Percentiles rank a stretch among this genome's conserved stretches.
phyloP scores from a whole-genome alignment of 2,329 filamentous ascomycete species.

The Dactylellina haptotyla region DNA sequence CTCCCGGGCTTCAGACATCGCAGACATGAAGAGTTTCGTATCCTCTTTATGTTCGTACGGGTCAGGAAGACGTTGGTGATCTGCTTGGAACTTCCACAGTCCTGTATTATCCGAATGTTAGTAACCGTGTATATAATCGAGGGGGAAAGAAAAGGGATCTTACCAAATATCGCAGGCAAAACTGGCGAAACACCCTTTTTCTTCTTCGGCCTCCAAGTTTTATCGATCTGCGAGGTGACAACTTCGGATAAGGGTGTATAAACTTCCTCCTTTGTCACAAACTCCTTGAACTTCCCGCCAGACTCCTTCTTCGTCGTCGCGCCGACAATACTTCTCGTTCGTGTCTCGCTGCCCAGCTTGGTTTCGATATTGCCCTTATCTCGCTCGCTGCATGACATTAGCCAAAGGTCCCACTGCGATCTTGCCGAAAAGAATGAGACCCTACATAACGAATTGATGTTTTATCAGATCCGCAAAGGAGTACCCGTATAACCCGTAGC shows the following conservation, averaged over 20 bases:
- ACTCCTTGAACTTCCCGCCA: slow-evolving; percentile 75
- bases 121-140: neutral
- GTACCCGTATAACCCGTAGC: slow-evolving; percentile 92
- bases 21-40: slow-evolving; percentile 77
- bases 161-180: slow-evolving; percentile 55
- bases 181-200: slow-evolving; percentile 55
- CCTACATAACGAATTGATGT: slow-evolving; percentile 81
- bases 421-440: neutral
- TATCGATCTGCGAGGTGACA: slow-evolving; percentile 55
- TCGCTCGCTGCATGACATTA: slow-evolving; percentile 67
- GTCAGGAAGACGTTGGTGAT: slow-evolving; percentile 68
- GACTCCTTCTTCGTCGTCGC: slow-evolving; percentile 77
- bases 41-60: slow-evolving; percentile 68
- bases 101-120: slow-evolving; percentile 64
- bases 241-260: slow-evolving; percentile 77
- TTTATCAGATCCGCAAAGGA: slow-evolving; percentile 92
- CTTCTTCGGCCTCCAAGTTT: slow-evolving; percentile 56
- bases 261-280: slow-evolving; percentile 88
- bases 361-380: slow-evolving; percentile 79
- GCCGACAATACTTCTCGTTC: slow-evolving; percentile 78
- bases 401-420: neutral
- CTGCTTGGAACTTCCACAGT: slow-evolving; percentile 84
- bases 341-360: slow-evolving; percentile 72
- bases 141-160: neutral
- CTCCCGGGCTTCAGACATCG: slow-evolving; percentile 81